phyloP scores from a whole-genome alignment of 192 early-diverging fungal genomes.

The Backusella sp. region DNA sequence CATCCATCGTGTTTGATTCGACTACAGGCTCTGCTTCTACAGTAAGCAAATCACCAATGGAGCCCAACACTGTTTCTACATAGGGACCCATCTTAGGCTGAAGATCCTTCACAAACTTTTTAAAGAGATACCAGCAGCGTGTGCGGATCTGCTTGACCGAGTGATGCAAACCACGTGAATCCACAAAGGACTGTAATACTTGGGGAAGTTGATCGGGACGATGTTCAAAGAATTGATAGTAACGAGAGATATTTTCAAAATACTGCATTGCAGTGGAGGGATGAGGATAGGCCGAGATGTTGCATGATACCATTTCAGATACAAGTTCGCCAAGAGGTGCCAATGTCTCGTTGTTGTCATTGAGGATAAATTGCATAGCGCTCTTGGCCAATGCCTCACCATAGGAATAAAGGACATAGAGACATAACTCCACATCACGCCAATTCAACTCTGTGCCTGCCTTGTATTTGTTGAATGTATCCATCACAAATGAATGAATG shows the following conservation, averaged over 20 bases:
- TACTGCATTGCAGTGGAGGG: conserved; percentile 67
- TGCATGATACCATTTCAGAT: conserved; percentile 4
- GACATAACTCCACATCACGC: conserved; percentile 73
- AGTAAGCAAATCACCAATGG: conserved; percentile 70
- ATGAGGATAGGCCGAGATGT: conserved; percentile 71
- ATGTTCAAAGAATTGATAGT: conserved; percentile 69
- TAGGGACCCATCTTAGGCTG: conserved; percentile 54
- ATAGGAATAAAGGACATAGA: conserved; percentile 74
- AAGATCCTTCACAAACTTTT: conserved; percentile 76
- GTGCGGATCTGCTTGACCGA: conserved; percentile 65
- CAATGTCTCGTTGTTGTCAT: conserved; percentile 52
- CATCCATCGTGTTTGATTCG: conserved; percentile 41
- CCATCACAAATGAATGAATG: conserved; percentile 59
- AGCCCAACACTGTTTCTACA: conserved; percentile 61
- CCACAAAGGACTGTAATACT: conserved; percentile 75
- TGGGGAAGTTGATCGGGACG: conserved; percentile 62
- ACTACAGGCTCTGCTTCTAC: conserved; percentile 61
- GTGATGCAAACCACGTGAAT: conserved; percentile 75
- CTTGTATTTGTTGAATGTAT: conserved; percentile 59
- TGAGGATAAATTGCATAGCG: conserved; percentile 42
- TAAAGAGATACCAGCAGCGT: conserved; percentile 86
- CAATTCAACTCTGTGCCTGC: conserved; percentile 55
- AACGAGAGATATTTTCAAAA: conserved; percentile 74
- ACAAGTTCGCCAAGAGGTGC: conserved; percentile 41
- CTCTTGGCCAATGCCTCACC: conserved; percentile 62